phyloP scores from a whole-genome alignment of 2,329 filamentous ascomycete species.

The Botryotinia globosa region DNA sequence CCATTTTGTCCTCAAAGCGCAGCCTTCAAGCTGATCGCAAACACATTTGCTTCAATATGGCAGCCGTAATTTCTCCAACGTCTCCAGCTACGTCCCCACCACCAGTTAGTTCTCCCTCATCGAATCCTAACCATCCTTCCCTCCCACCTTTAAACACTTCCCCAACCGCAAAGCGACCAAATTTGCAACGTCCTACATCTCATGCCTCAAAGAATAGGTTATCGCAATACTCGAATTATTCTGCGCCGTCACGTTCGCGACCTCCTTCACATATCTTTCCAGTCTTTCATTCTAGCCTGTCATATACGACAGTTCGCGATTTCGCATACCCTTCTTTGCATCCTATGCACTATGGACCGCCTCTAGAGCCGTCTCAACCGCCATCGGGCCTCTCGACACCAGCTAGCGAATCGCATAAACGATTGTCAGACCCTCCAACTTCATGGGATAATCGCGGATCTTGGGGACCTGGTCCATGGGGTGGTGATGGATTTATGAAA shows the following conservation, averaged over 20 bases:
- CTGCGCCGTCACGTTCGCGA: slow-evolving; percentile 66
- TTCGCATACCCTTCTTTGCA: slow-evolving; percentile 85
- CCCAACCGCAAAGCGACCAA: slow-evolving; percentile 53
- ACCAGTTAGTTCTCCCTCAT: slow-evolving; percentile 43
- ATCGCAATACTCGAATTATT: slow-evolving; percentile 77
- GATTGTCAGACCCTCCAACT: slow-evolving; percentile 78
- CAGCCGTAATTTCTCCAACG: slow-evolving; percentile 53
- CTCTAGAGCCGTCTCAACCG: slow-evolving; percentile 67
- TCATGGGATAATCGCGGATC: slow-evolving; percentile 69
- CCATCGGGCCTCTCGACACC: slow-evolving; percentile 81
- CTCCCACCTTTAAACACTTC: slow-evolving; percentile 58
- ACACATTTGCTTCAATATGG: slow-evolving; percentile 30
- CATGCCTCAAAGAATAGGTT: slow-evolving; percentile 78
- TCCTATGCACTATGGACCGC: slow-evolving; percentile 91
- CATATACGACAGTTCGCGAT: slow-evolving; percentile 90
- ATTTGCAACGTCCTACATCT: slow-evolving; percentile 64
- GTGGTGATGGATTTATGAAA: slow-evolving; percentile 49
- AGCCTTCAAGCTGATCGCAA: slow-evolving; percentile 15
- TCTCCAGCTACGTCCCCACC: slow-evolving; percentile 53
- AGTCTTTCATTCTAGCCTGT: slow-evolving; percentile 77
- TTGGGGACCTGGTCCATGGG: slow-evolving; percentile 49
- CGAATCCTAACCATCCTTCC: slow-evolving; percentile 53
- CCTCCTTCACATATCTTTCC: slow-evolving; percentile 80
- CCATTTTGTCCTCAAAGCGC: background rate
- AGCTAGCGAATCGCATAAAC: slow-evolving; percentile 68